Base-by-base conservation (phyloP, 495 filamentous ascomycete genomes). In the Aspergillus carlsbadensis region DNA sequence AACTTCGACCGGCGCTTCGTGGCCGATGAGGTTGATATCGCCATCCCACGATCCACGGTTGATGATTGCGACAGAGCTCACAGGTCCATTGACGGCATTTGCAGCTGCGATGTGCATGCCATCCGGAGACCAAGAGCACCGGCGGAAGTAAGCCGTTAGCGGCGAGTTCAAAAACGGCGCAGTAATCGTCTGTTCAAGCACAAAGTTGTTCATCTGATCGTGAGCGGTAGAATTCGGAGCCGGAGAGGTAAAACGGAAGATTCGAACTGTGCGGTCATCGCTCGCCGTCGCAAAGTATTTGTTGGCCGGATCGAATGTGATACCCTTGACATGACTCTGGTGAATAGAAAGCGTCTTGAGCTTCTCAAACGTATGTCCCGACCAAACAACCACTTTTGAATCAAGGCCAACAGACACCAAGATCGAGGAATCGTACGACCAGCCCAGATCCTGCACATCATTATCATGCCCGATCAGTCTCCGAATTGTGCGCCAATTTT, bases 231-330 rank as follows among this genome's bases (percentile, higher is more conserved):
- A 90, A 72, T 96, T 97, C n/a, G 93, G 88, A 0, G 84, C 79
- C 0, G 94, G 94, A 2, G 92, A 86, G 13, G 87, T 96, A 69
- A 96, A 99, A 50, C 92, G 87, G 74, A 95, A 96, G 56, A 99
- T 89, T 68, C 96, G 96, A 72, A 99, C 94, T 6, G 91, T 91
- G 29, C 94, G 87, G 67, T 99, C 94, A 67, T 99, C 94, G 73
- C 90, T 96, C 1, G 94, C 92, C 1, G 94, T 99, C 24, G 94
- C 94, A 72, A 99, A 99, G 77, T 96, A 98, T 66, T 98, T 98
- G 74, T 97, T 98, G 17, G 95, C 95, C 1, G 94, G 94, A 65
- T 99, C 94, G 66, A 99, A 99, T 1, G 92, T 96, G 64, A 99
- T 90, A 21, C 94, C 94, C 70, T 99, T 99, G 68, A 99, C 95